Base-by-base conservation (phyloP, 345 rosid species). In the Sonneratia alba region DNA sequence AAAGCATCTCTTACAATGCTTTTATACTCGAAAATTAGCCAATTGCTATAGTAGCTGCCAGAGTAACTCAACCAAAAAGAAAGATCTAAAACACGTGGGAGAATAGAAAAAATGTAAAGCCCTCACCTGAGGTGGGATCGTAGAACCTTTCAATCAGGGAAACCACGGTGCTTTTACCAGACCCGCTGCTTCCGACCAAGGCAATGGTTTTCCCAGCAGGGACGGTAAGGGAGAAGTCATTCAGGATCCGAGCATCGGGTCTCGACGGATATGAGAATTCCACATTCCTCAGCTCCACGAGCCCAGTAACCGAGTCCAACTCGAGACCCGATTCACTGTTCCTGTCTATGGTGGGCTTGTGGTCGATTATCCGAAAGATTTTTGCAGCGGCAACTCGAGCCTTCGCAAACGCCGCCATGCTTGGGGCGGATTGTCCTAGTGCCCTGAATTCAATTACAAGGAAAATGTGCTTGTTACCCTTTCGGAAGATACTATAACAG, bases 181-280 rank as follows among this genome's bases (percentile, higher is more conserved):
- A 94, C 76, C 98, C 98, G 36, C 98, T 94, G 83, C 97, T 94
- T 61, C 98, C 98, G 18, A 91, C 98, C 81, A 94, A 84, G 78
- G 98, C 98, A 61, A 94, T 90, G 43, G 97, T 94, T 80, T 88
- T 94, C 36, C 97, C 98, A 2, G 98, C 95, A 0, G 98, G 95
- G 72, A 94, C 98, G 38, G 76, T 85, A n/a, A 94, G 88, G 10
- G 82, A 82, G 75, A 94, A 90, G 53, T 89, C 80, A 78, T 91
- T 85, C 24, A 94, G 95, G 62, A 94, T 82, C 74, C 68, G 86
- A 19, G 86, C 91, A 69, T 91, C 95, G 13, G 89, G 93, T 81
- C 98, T 88, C 38, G 98, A 91, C 3, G 98, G 97, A 36, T 94
- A 94, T 5, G 95, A 81, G 76, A 94, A 94, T 75, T 94, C 91